These are phyloP conservation scores for Sugiyamaella qingdaonensis DNA, from an alignment of 805 yeast species.

Conservation along the genomic window DNA sequence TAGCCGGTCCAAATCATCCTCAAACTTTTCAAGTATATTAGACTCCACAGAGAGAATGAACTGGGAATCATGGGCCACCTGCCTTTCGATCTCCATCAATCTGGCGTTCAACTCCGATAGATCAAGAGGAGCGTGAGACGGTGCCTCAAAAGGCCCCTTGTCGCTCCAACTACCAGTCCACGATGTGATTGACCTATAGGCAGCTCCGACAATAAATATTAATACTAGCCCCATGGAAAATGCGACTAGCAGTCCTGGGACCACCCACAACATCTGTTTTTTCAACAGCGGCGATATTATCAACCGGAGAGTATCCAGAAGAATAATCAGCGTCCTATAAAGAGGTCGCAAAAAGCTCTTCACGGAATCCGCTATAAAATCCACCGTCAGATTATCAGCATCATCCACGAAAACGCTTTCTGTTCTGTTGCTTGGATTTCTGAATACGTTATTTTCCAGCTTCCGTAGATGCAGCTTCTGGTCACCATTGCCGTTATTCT, in stretches of 20 bases:
- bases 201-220: too few species aligned
- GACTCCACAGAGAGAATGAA: neutral
- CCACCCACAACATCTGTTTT: neutral
- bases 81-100: conserved; percentile 17
- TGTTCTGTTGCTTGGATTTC: neutral
- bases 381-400: conserved; percentile 1
- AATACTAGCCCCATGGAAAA: too few species aligned
- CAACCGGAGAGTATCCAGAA: neutral
- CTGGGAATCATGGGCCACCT: conserved; percentile 11
- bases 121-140: conserved; percentile 16
- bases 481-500: too few species aligned
- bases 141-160: neutral
- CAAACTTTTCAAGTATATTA: neutral
- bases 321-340: neutral
- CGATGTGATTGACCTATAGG: too few species aligned
- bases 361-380: conserved; percentile 2
- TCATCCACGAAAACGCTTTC: neutral
- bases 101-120: conserved; percentile 13
- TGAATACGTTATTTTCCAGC: neutral
- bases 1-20: neutral
- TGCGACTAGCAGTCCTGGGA: neutral
- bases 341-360: neutral
- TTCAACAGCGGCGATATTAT: neutral
- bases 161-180: too few species aligned
- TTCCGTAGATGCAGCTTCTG: too few species aligned